Evolutionary conservation across 1,284 basidiomycete genomes (phyloP).

Genomic region (Schizophyllum commune): DNA sequence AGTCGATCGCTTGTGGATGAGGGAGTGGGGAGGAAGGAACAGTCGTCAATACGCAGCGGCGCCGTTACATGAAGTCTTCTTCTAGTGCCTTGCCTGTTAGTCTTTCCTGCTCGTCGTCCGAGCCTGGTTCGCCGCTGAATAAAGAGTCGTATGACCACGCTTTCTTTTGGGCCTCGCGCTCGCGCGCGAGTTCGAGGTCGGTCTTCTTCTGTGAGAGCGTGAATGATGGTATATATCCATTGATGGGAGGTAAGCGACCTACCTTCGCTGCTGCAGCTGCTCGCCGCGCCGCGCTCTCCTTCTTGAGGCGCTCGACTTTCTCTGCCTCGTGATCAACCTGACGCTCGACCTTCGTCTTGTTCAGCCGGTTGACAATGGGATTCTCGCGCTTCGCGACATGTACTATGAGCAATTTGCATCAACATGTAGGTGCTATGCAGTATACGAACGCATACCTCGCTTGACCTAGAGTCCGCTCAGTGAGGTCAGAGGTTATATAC

Average conservation of each 20-base stretch:
- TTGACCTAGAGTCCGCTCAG: conserved; percentile 11
- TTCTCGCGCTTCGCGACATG: conserved; percentile 83
- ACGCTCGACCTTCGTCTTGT: conserved; percentile 86
- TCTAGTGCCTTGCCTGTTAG: conserved; percentile 44
- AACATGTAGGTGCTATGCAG: not conserved
- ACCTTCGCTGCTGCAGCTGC: conserved; percentile 59
- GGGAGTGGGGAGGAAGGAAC: not conserved
- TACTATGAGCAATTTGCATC: conserved; percentile 34
- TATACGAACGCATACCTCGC: conserved; percentile 9
- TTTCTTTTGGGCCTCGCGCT: conserved; percentile 69
- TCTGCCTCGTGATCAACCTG: conserved; percentile 91
- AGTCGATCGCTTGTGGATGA: not conserved
- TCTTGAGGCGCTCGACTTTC: conserved; percentile 72
- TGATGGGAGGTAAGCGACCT: too few species aligned
- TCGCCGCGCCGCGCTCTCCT: conserved; percentile 64
- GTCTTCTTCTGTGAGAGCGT: conserved; percentile 53
- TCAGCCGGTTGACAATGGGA: conserved; percentile 85
- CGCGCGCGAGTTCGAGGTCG: conserved; percentile 57
- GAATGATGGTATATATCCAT: too few species aligned
- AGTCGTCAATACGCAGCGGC: not conserved
- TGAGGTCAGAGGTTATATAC: not conserved
- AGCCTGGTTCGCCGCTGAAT: conserved; percentile 40
- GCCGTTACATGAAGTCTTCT: conserved; percentile 54
- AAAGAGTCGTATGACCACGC: conserved; percentile 71
- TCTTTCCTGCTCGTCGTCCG: conserved; percentile 31